A percentile compares a stretch with the other conserved stretches of the same genome.
Conservation (phyloP, 306 rosid genomes). For the Glycine latifolia region DNA sequence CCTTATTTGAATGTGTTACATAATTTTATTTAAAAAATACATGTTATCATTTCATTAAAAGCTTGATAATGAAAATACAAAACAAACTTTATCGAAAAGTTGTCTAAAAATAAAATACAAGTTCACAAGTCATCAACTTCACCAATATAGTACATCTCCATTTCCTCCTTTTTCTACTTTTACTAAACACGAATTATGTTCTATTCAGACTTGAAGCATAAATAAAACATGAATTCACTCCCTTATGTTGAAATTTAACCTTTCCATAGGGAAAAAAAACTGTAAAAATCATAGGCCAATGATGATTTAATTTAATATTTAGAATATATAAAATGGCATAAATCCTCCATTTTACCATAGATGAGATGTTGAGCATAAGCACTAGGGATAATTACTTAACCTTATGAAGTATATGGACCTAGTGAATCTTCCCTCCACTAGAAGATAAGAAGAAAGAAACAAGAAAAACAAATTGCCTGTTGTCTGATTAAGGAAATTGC, state of each 20-base stretch:
- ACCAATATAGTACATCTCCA: not conserved
- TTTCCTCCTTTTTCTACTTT: not conserved
- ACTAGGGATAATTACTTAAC: not conserved
- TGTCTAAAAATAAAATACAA: not conserved
- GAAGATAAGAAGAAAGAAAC: conserved; percentile 22
- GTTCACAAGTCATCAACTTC: not conserved
- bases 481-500: conserved; percentile 24
- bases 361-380: not conserved
- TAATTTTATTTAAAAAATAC: not conserved
- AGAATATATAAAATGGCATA: not conserved
- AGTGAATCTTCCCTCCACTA: not conserved
- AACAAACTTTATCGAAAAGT: not conserved
- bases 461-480: conserved; percentile 14
- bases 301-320: too few relatives aligned
- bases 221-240: not conserved
- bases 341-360: not conserved
- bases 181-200: too few relatives aligned
- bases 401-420: not conserved
- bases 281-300: not conserved
- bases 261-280: too few relatives aligned
- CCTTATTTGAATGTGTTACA: not conserved
- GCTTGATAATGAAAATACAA: not conserved
- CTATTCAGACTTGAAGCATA: not conserved
- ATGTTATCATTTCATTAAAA: not conserved
- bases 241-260: not conserved